These are phyloP conservation scores for Claviceps fusiformis DNA, from an alignment of 2,329 filamentous ascomycete species.

Conservation along the genomic window DNA sequence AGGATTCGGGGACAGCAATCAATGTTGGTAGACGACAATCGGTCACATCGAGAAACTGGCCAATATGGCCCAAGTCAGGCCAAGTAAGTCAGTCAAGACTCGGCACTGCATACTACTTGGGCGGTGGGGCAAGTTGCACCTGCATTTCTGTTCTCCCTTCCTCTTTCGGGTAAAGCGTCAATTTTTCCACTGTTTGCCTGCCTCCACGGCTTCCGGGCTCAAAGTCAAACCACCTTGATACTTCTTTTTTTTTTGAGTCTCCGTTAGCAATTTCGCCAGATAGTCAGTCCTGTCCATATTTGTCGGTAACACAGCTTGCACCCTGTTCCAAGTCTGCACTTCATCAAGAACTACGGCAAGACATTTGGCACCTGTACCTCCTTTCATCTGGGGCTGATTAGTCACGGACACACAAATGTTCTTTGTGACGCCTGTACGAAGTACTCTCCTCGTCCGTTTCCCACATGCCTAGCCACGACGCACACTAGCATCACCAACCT, in stretches of 20 bases:
- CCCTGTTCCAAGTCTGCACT: not conserved
- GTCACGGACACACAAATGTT: not conserved
- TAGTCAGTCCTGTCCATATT: not conserved
- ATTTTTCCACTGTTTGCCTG: not conserved
- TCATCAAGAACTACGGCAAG: not conserved
- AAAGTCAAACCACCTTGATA: not conserved
- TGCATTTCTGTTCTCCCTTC: not conserved
- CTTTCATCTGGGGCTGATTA: not conserved
- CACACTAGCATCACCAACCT: not conserved
- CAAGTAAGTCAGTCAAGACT: not conserved
- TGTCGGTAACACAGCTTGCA: not conserved
- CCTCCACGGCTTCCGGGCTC: not conserved
- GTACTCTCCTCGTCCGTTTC: not conserved
- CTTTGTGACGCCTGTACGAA: not conserved
- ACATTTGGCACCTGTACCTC: too few relatives aligned
- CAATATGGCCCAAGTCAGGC: constrained; percentile 1
- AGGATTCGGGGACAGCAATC: not conserved
- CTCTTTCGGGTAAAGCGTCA: not conserved
- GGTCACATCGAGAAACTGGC: not conserved
- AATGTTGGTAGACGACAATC: too few relatives aligned
- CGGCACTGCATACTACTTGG: not conserved
- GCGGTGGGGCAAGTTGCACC: constrained; percentile 1
- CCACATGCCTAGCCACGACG: not conserved
- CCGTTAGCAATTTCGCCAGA: not conserved
- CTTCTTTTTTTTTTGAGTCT: too few relatives aligned